Conservation (phyloP, 1,284 basidiomycete species). For the Tausonia pullulans region DNA sequence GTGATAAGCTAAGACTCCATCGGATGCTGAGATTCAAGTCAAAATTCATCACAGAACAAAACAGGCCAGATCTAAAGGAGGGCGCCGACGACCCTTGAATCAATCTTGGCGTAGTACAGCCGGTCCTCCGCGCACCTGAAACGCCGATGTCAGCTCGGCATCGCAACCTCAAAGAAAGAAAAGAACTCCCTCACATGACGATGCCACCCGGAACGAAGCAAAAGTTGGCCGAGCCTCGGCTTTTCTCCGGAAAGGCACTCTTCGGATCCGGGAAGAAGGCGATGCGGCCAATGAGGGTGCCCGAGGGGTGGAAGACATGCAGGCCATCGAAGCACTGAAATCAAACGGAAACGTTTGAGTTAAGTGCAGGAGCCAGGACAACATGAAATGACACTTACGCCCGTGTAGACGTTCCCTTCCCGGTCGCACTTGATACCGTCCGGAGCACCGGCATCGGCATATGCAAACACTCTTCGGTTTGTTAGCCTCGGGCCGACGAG, state of each 20-base stretch:
- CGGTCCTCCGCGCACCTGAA: no score
- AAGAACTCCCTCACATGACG: no score
- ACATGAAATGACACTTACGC: background rate
- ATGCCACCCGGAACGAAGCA: constrained; percentile 3
- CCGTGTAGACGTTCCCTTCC: constrained; percentile 5
- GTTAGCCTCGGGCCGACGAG: background rate
- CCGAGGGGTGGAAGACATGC: constrained; percentile 1
- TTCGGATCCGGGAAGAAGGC: constrained; percentile 1
- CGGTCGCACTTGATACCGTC: constrained; percentile 4
- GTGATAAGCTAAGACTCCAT: no score
- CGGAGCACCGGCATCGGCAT: background rate
- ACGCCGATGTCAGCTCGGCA: no score
- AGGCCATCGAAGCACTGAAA: constrained; percentile 4
- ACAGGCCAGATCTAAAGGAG: no score
- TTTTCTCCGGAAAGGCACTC: background rate
- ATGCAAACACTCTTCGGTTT: constrained; percentile 6
- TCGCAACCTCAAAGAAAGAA: no score
- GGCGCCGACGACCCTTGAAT: no score
- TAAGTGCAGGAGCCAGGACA: background rate
- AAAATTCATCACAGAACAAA: no score
- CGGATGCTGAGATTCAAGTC: no score
- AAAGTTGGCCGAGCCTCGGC: background rate
- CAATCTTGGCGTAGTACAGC: no score
- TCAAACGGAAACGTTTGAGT: background rate
- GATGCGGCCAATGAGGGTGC: constrained; percentile 7